Percentiles rank a stretch among this genome's conserved stretches.
Conservation (phyloP, 2,329 filamentous ascomycete genomes). For the Cercospora sp. region DNA sequence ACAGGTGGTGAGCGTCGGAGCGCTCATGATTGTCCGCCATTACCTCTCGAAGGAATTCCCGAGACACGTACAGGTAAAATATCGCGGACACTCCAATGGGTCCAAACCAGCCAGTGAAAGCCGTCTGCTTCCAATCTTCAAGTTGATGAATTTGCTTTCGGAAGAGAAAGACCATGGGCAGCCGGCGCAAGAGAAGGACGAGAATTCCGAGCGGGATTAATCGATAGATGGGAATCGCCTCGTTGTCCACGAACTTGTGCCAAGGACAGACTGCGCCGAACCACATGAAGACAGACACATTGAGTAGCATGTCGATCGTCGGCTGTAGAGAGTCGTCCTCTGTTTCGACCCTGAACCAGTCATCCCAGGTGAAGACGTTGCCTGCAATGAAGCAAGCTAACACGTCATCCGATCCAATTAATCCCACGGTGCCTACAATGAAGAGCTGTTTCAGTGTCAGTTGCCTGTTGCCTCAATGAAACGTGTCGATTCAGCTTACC, state of each 20-base stretch:
- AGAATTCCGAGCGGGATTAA: slow-evolving; percentile 73
- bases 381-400: slow-evolving; percentile 91
- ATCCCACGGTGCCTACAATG: slow-evolving; percentile 80
- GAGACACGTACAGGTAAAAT: slow-evolving; percentile 81
- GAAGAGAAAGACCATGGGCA: slow-evolving; percentile 73
- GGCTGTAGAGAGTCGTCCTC: slow-evolving; percentile 90
- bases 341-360: slow-evolving; percentile 90
- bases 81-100: slow-evolving; percentile 88
- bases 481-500: slow-evolving; percentile 45
- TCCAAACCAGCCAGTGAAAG: slow-evolving; percentile 90
- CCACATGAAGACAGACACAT: slow-evolving; percentile 87
- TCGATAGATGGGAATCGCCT: slow-evolving; percentile 70
- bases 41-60: slow-evolving; percentile 68
- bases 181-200: slow-evolving; percentile 73
- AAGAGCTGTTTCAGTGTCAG: slow-evolving; percentile 58
- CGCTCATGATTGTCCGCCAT: slow-evolving; percentile 62
- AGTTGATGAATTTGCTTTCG: slow-evolving; percentile 78
- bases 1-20: slow-evolving; percentile 65
- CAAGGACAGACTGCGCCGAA: slow-evolving; percentile 82
- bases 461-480: not conserved
- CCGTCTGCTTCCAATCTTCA: slow-evolving; percentile 68
- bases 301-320: slow-evolving; percentile 92
- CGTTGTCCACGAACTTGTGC: slow-evolving; percentile 66
- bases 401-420: slow-evolving; percentile 86
- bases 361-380: slow-evolving; percentile 76